phyloP scores from a whole-genome alignment of 345 rosid genomes.

The Salix dunnii region DNA sequence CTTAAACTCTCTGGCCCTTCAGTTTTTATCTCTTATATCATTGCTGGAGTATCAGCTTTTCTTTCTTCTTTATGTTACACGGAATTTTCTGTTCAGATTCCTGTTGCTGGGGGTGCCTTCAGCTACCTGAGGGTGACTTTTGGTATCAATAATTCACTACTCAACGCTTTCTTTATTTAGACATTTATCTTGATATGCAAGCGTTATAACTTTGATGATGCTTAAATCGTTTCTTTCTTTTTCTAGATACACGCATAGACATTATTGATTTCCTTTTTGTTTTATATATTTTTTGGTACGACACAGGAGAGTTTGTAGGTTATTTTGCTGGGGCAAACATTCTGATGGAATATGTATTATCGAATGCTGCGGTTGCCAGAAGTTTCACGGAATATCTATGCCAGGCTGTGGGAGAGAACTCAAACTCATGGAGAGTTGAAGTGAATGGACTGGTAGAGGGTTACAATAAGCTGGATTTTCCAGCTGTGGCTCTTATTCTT shows the following conservation, averaged over 20 bases:
- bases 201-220: background rate
- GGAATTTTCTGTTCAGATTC: slow-evolving; percentile 88
- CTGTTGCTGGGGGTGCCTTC: slow-evolving; percentile 96
- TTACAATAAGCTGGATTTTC: slow-evolving; percentile 74
- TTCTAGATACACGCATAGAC: background rate
- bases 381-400: slow-evolving; percentile 77
- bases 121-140: slow-evolving; percentile 90
- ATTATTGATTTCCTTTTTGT: background rate
- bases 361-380: slow-evolving; percentile 92
- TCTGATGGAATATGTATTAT: slow-evolving; percentile 85
- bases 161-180: background rate
- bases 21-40: slow-evolving; percentile 72
- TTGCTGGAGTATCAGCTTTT: slow-evolving; percentile 81
- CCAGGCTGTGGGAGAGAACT: slow-evolving; percentile 55
- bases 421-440: slow-evolving; percentile 68
- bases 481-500: slow-evolving; percentile 77
- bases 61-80: slow-evolving; percentile 91
- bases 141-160: slow-evolving; percentile 38
- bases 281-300: background rate
- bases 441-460: slow-evolving; percentile 57
- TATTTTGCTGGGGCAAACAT: slow-evolving; percentile 90
- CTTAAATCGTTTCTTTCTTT: background rate
- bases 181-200: background rate
- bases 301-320: slow-evolving; percentile 76
- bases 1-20: slow-evolving; percentile 64